A percentile compares a stretch with the other conserved stretches of the same genome.
phyloP scores from a whole-genome alignment of 192 early-diverging fungal species.

The Dimargaris xerosporica region DNA sequence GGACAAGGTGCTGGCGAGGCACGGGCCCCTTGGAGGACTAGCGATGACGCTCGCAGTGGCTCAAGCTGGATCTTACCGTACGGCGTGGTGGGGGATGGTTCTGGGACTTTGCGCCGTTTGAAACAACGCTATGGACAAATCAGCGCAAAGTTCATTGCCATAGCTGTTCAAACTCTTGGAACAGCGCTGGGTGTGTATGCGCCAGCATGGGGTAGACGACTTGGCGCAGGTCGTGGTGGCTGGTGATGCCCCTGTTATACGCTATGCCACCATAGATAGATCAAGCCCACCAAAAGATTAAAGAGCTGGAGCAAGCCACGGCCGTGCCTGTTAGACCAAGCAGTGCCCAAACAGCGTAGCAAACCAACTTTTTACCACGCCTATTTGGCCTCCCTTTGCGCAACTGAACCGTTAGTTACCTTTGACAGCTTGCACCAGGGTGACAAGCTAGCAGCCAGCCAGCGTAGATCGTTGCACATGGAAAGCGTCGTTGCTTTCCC shows the following conservation, averaged over 20 bases:
- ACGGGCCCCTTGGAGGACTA: too few species aligned
- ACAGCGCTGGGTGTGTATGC: not conserved
- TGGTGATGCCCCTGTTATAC: slow-evolving; percentile 1
- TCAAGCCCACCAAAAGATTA: not conserved
- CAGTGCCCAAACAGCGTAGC: too few species aligned
- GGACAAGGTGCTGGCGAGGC: too few species aligned
- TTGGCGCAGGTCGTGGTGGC: not conserved
- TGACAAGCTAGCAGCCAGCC: not conserved
- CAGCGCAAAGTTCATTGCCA: not conserved
- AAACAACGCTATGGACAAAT: too few species aligned
- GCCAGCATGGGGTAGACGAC: not conserved
- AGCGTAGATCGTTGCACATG: not conserved
- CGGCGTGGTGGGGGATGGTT: too few species aligned
- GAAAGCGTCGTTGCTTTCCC: not conserved
- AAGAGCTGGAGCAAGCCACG: not conserved
- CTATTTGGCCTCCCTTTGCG: not conserved
- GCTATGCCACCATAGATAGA: not conserved
- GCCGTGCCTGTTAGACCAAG: not conserved
- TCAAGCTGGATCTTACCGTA: too few species aligned
- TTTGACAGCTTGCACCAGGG: slow-evolving; percentile 9
- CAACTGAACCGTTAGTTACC: not conserved
- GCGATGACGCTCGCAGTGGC: too few species aligned
- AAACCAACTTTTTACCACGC: not conserved
- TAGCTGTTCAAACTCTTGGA: slow-evolving; percentile 8
- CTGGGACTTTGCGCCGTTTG: too few species aligned